Evolutionary conservation across 768 basidiomycete genomes (phyloP), one percentile per base, ranked within the genome.

Genomic region (Ramaria sp.): DNA sequence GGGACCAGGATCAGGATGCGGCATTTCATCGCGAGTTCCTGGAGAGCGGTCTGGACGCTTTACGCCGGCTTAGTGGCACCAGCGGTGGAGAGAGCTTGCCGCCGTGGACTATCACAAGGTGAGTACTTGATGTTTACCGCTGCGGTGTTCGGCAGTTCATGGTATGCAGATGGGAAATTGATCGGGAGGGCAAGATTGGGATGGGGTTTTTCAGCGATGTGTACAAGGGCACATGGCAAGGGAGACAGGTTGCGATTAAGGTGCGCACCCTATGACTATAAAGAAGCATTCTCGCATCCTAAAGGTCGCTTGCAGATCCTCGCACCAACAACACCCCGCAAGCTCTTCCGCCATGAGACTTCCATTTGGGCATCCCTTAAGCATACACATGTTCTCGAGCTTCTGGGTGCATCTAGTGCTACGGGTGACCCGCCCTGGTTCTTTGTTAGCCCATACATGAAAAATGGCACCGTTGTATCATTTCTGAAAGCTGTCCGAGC

Each of bases 371-470:
- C 82, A 60, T 70, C 68, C 3, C 74, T 93, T 10, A 70, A 64
- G 38, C 89, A 91, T 63, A 75, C 78, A 11, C 81, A 88, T 62
- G 83, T 93, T 3, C 71, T 91, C 45, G 77, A 80, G 61, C 74
- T 93, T 24, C 83, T 79, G 60, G 91, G 90, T 0, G 91, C 91
- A 11, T 88, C 85, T 27, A 86, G 83, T 62, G 76, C 86, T 0
- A 72, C 74, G 7, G 79, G 80, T 22, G 81, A 84, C 42, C 79
- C 81, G 12, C 88, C 86, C 12, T 90, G 82, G 81, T 88, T 86
- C 70, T 78, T 87, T 51, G 88, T 93, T 49, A 83, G 82, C 63
- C 84, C 86, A 38, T 89, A 86, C 66, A 75, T 79, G 69, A 70
- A 77, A 60, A 73, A 84, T 39, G 86, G 87, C 22, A 82, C 77